Evolutionary conservation across 1,284 basidiomycete genomes (phyloP).

Genomic region (Psilocybe mexicana): DNA sequence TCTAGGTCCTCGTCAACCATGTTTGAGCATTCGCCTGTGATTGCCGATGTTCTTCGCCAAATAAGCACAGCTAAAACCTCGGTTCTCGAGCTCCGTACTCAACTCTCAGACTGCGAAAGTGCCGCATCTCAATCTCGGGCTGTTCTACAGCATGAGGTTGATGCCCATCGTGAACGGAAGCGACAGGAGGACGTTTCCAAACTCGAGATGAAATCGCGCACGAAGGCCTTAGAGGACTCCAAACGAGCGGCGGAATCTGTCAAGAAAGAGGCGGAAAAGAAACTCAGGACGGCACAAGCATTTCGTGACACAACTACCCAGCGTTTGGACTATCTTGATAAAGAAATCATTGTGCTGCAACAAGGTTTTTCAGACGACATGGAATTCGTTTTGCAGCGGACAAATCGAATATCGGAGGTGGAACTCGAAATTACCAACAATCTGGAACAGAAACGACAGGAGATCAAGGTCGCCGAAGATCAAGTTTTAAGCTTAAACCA

Average conservation of each 20-base stretch:
- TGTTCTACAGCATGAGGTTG: constrained; percentile 71
- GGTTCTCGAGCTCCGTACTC: constrained; percentile 72
- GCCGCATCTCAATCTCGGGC: constrained; percentile 64
- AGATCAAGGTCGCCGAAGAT: constrained; percentile 75
- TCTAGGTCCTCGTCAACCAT: constrained; percentile 40
- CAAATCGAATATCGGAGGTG: constrained; percentile 41
- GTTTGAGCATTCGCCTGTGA: constrained; percentile 70
- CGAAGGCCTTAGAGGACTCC: constrained; percentile 85
- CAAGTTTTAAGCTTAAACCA: constrained; percentile 53
- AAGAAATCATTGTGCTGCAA: constrained; percentile 67
- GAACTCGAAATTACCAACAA: constrained; percentile 53
- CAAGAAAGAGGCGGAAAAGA: constrained; percentile 86
- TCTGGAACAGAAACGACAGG: constrained; percentile 60
- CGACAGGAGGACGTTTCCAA: constrained; percentile 82
- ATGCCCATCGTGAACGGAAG: constrained; percentile 74
- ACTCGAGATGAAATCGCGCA: constrained; percentile 76
- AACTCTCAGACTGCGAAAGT: constrained; percentile 71
- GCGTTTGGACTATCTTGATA: constrained; percentile 66
- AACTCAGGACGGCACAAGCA: constrained; percentile 69
- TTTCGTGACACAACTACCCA: constrained; percentile 65
- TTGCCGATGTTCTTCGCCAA: constrained; percentile 78
- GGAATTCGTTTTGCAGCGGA: constrained; percentile 47
- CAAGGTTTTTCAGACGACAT: constrained; percentile 54
- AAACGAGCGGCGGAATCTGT: constrained; percentile 80
- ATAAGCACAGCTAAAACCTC: constrained; percentile 69